Evolutionary conservation across 768 basidiomycete species (phyloP), one percentile per base, ranked within the genome.

Genomic region (Phallus indusiatus): DNA sequence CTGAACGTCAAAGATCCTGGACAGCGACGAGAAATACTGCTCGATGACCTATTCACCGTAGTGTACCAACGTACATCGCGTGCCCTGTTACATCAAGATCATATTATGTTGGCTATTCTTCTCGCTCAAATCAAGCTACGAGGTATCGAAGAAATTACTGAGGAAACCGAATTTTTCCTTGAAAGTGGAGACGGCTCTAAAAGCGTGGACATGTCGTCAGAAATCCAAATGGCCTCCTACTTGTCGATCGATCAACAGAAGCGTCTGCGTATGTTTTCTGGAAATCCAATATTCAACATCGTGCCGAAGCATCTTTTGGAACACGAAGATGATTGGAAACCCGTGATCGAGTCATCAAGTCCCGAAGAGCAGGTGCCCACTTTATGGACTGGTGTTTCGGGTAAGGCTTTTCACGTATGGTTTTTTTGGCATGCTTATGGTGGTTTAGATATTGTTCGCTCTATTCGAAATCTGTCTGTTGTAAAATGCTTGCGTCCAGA

Each of bases 401-500:
- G 93, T 94, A 72, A 66, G 90, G 28, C 63, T 42, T 28, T 35
- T 14, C 8, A 55, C 28, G 16, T n/a, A 33, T 37, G n/a, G 56
- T 14, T 18, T 16, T 22, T 24, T 21, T 56, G 20, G 24, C n/a
- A 16, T 55, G 46, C 54, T 47, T 48, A 12, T 50, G 14, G 7
- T 22, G 42, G 36, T 47, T 17, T 58, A 70, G 93, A 82, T 63
- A 81, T 86, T 54, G 74, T 86, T 47, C 82, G 86, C 62, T 85
- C 88, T 14, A 82, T 91, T 61, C 85, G 91, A 20, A 75, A 81
- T 20, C 77, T 93, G 59, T 75, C 93, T 22, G 72, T 96, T 60
- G 80, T 95, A 71, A 94, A 94, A 71, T 95, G 88, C 70, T 78
- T 99, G 70, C 83, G 95, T 52, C 94, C 95, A 7, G 95, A 98